Evolutionary conservation across 306 rosid genomes (phyloP).

Genomic region (Lathyrus sativus): DNA sequence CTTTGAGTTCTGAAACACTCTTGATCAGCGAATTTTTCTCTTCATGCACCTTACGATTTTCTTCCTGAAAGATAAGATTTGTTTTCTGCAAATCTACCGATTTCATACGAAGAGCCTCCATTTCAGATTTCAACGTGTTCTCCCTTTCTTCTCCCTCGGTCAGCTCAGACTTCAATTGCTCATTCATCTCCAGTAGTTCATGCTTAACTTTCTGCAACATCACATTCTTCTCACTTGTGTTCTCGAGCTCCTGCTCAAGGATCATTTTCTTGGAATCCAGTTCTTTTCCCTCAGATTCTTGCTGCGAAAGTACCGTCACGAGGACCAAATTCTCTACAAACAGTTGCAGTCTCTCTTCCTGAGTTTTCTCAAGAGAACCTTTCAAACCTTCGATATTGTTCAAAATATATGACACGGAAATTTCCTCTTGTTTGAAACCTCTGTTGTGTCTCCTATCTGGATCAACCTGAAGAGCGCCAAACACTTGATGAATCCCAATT

Average conservation of each 20-base stretch:
- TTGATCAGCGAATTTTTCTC: constrained; percentile 60
- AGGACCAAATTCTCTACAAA: constrained; percentile 73
- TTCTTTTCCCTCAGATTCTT: constrained; percentile 57
- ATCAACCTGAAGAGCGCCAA: constrained; percentile 67
- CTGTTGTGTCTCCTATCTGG: constrained; percentile 44
- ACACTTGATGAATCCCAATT: constrained; percentile 62
- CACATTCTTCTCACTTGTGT: constrained; percentile 46
- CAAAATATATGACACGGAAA: constrained; percentile 55
- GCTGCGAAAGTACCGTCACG: constrained; percentile 64
- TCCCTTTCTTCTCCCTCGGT: constrained; percentile 58
- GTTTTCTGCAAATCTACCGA: constrained; percentile 53
- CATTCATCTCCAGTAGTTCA: constrained; percentile 61
- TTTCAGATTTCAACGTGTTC: constrained; percentile 49
- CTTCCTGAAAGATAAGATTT: constrained; percentile 56
- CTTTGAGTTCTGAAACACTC: constrained; percentile 58
- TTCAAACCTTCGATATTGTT: constrained; percentile 65
- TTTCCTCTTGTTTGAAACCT: constrained; percentile 55
- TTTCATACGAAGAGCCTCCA: constrained; percentile 54
- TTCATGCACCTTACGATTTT: constrained; percentile 57
- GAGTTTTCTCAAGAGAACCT: constrained; percentile 52
- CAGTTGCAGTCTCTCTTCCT: constrained; percentile 78
- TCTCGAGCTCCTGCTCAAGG: constrained; percentile 57
- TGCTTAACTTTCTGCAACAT: constrained; percentile 61
- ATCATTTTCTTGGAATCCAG: constrained; percentile 48
- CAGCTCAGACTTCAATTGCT: constrained; percentile 56